Evolutionary conservation across 2,329 filamentous ascomycete genomes (phyloP).

Genomic region (Aspergillus sclerotialis): DNA sequence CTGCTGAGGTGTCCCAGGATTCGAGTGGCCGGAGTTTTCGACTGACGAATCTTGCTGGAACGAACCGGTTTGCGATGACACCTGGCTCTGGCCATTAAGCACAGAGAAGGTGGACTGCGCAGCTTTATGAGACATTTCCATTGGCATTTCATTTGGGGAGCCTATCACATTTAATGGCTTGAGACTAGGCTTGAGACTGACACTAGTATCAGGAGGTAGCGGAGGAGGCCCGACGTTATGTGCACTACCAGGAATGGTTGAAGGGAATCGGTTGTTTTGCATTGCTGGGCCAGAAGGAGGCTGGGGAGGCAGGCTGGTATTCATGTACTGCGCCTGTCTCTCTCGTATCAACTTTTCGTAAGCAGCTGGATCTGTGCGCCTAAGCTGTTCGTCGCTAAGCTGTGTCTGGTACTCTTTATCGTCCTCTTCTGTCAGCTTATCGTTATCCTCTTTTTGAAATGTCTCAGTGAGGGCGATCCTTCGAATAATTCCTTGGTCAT

Average conservation of each 20-base stretch:
- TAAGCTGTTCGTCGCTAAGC: conserved; percentile 33
- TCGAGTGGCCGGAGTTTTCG: background rate
- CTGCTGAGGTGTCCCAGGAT: background rate
- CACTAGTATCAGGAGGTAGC: conserved; percentile 16
- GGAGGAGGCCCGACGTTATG: conserved; percentile 15
- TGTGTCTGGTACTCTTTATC: conserved; percentile 46
- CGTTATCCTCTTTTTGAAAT: conserved; percentile 63
- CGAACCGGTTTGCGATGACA: background rate
- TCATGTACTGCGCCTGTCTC: background rate
- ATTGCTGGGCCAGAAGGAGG: background rate
- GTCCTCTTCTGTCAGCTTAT: conserved; percentile 58
- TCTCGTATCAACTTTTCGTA: conserved; percentile 19
- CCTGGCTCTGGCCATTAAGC: background rate
- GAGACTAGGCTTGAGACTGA: background rate
- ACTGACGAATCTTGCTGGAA: background rate
- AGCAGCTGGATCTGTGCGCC: conserved; percentile 29
- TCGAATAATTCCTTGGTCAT: conserved; percentile 21
- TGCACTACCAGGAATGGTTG: conserved; percentile 3
- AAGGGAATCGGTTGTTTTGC: background rate
- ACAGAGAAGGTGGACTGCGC: background rate
- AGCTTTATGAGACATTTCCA: background rate
- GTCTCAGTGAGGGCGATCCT: conserved; percentile 62
- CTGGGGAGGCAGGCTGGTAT: background rate
- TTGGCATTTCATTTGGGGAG: background rate
- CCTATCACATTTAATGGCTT: too few relatives aligned